A percentile compares a stretch with the other conserved stretches of the same genome.
Conservation (phyloP, 164 flowering plant species). For the Paratinospora sagittata region DNA sequence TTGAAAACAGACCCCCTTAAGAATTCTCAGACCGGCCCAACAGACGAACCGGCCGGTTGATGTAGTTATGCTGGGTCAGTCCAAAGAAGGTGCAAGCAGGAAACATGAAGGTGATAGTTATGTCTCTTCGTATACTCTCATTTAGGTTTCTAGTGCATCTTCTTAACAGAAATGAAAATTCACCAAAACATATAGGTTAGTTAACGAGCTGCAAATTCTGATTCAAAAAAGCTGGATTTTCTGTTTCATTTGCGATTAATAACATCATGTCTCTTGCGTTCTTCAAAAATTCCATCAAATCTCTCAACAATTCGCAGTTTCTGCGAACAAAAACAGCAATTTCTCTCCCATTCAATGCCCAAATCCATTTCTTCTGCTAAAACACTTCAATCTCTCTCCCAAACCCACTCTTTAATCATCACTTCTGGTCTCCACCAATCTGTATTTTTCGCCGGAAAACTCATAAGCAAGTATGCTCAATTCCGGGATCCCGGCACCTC, state of each 20-base stretch:
- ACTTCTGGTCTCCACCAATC: constrained; percentile 32
- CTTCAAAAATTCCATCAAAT: constrained; percentile 8
- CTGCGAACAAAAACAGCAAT: constrained; percentile 10
- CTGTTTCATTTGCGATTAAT: background rate
- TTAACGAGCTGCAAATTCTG: background rate
- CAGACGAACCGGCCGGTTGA: no score
- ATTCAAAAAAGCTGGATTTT: constrained; percentile 4
- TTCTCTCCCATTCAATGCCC: constrained; percentile 20
- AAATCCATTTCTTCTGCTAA: constrained; percentile 22
- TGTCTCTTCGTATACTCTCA: no score
- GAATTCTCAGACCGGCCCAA: no score
- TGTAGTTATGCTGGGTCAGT: no score
- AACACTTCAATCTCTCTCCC: constrained; percentile 18
- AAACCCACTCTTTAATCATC: constrained; percentile 34
- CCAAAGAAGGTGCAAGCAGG: no score
- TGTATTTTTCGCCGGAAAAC: constrained; percentile 38
- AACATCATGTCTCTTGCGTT: constrained; percentile 7
- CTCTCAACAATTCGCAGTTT: constrained; percentile 15
- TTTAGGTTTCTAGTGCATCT: no score
- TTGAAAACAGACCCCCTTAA: no score
- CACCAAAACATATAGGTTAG: no score
- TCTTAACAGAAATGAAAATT: background rate
- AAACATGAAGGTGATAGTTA: no score
- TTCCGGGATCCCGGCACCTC: constrained; percentile 28
- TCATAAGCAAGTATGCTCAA: constrained; percentile 42